These are phyloP conservation scores for Buxus sempervirens DNA, from an alignment of 164 flowering plant species.

Conservation along the genomic window DNA sequence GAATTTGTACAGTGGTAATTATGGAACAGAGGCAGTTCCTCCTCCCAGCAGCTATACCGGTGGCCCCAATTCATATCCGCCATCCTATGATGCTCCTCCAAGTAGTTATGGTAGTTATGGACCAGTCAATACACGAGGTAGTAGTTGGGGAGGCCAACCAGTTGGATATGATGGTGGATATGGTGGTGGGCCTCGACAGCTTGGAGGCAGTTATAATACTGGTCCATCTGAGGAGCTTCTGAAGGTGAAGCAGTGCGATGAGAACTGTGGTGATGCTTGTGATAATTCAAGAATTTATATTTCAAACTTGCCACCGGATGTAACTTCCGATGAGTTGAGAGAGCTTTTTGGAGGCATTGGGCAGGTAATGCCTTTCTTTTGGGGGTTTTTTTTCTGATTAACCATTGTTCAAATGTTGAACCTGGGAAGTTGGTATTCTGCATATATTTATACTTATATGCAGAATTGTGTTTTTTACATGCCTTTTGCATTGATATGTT, in stretches of 20 bases:
- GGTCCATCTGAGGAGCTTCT: constrained; percentile 33
- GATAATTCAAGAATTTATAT: constrained; percentile 92
- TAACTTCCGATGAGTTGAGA: constrained; percentile 72
- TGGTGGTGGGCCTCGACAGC: constrained; percentile 41
- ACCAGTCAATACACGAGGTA: constrained; percentile 32
- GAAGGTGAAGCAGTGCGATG: constrained; percentile 96
- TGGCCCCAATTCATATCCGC: constrained; percentile 74
- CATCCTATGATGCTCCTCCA: constrained; percentile 66
- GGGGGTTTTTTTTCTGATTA: not conserved
- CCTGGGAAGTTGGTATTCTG: too few relatives aligned
- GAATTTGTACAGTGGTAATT: constrained; percentile 49
- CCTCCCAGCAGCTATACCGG: constrained; percentile 75
- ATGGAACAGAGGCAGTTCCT: constrained; percentile 75
- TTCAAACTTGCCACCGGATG: constrained; percentile 95
- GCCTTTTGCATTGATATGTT: too few relatives aligned
- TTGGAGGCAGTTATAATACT: constrained; percentile 44
- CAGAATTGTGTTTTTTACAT: too few relatives aligned
- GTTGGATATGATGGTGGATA: constrained; percentile 45
- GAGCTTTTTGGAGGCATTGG: constrained; percentile 99
- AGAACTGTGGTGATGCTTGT: constrained; percentile 76
- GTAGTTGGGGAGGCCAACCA: constrained; percentile 42
- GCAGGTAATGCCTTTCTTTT: constrained; percentile 48
- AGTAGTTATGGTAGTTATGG: constrained; percentile 47
- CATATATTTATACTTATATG: too few relatives aligned
- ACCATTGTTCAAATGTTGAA: not conserved